Percentiles rank a stretch among this genome's conserved stretches.
Conservation (phyloP, 176 grass and related monocot species). For the Neostapfia colusana region DNA sequence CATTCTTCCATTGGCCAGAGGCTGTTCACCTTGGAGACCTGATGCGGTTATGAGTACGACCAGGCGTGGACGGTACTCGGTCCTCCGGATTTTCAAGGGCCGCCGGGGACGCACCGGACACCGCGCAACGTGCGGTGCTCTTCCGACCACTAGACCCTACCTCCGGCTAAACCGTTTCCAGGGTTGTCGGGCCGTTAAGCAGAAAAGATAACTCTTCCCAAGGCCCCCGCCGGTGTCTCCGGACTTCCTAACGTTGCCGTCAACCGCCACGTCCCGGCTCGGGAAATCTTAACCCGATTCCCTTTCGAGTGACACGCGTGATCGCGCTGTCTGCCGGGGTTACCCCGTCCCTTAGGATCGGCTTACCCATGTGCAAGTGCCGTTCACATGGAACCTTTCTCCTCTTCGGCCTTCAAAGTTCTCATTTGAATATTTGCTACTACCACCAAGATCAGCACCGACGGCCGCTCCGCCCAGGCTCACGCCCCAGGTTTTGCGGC, state of each 20-base stretch:
- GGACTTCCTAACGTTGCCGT: conserved; percentile 67
- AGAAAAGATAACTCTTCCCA: conserved; percentile 80
- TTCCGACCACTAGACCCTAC: too few species aligned
- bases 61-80: too few species aligned
- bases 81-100: too few species aligned
- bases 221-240: conserved; percentile 55
- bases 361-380: conserved; percentile 65
- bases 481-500: conserved; percentile 55
- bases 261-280: conserved; percentile 63
- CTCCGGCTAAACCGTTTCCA: too few species aligned
- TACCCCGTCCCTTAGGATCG: conserved; percentile 48
- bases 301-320: conserved; percentile 41
- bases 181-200: conserved; percentile 67
- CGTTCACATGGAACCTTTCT: conserved; percentile 90
- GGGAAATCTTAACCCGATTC: conserved; percentile 60
- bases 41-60: too few species aligned
- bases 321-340: background rate
- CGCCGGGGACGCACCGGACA: too few species aligned
- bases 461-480: conserved; percentile 60
- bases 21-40: too few species aligned
- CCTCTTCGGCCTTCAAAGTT: conserved; percentile 82
- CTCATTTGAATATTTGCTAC: conserved; percentile 78
- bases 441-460: conserved; percentile 73
- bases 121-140: too few species aligned
- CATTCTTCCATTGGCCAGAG: too few species aligned